These are phyloP conservation scores for Mycena citricolor DNA, from an alignment of 1,284 basidiomycete species.

Conservation along the genomic window DNA sequence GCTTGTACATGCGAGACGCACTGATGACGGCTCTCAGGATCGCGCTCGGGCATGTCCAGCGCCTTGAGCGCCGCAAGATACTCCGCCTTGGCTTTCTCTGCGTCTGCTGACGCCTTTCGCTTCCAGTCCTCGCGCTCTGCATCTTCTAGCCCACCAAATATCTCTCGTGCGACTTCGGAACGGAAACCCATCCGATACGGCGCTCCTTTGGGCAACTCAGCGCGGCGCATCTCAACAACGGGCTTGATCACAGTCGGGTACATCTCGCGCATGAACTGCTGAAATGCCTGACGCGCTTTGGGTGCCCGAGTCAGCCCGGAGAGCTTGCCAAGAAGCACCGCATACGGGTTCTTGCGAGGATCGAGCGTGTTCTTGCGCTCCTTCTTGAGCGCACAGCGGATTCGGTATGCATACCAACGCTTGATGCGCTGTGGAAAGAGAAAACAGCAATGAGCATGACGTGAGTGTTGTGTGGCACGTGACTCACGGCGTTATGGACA, in stretches of 20 bases:
- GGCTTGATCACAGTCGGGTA: neutral
- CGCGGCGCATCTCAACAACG: neutral
- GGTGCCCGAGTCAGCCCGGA: neutral
- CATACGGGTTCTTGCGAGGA: constrained; percentile 7
- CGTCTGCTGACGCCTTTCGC: neutral
- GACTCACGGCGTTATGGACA: neutral
- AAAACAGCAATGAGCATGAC: neutral
- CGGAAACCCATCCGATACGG: neutral
- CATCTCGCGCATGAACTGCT: constrained; percentile 5
- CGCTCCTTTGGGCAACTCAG: neutral
- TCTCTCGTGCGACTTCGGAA: neutral
- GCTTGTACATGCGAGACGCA: too few species aligned
- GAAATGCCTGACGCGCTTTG: neutral
- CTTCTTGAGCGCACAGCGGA: neutral
- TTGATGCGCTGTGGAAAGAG: constrained; percentile 10
- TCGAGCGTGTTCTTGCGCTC: neutral
- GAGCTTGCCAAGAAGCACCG: neutral
- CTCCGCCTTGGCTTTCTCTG: neutral
- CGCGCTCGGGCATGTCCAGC: too few species aligned
- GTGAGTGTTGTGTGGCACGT: neutral
- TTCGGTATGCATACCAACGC: constrained; percentile 6
- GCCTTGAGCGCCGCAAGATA: neutral
- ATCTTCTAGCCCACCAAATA: neutral
- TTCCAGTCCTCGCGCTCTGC: neutral
- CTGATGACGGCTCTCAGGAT: too few species aligned